Evolutionary conservation across 1,284 basidiomycete species (phyloP), one percentile per base, ranked within the genome.

Genomic region (Xerocomus minutiporus): DNA sequence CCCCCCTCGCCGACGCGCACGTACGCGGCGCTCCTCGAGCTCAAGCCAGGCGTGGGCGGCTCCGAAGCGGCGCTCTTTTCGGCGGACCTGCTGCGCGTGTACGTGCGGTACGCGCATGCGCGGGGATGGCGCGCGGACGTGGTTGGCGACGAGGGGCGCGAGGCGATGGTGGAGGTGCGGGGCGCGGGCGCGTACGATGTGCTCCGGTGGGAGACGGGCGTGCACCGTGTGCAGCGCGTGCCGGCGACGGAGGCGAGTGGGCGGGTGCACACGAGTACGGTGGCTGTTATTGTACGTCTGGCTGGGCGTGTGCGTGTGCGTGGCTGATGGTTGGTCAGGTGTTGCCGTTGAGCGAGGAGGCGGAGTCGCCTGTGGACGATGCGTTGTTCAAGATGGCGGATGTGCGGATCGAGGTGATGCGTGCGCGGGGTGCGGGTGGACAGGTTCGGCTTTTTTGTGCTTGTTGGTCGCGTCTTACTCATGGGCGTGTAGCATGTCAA

Each of bases 201-300:
- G 1, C 67, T 99, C 53, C 76, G 85, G 41, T 95, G 87, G 83
- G 96, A 99, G 70, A 93, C 89, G 52, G 97, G 96, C 4, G 93
- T 99, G 0, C 96, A 99, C 73, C 80, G 96, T 5, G 93, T 99
- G 0, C 96, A 99, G 73, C 75, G 97, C 26, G 89, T 99, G 1
- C 97, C 96, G 0, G 83, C 83, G 1, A 98, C 94, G 1, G 94
- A 97, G 60, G 77, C 86, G 1, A 83, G 83, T 50, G 94, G 94
- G 4, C 78, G 96, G 51, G 83, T 93, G 17, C 96, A 99, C 65
- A 97, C 94, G 0, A 95, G 92, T 63, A 97, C 96, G 0, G 89
- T 95, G 12, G 84, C 93, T 3, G 81, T 92, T 23, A 81, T 96
- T 50, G 94, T 94, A 61, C 59, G 85, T 58, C 51, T 49, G 29